These are phyloP conservation scores for Phytophthora multivora DNA, from an alignment of 352 stramenopile species.

Conservation along the genomic window DNA sequence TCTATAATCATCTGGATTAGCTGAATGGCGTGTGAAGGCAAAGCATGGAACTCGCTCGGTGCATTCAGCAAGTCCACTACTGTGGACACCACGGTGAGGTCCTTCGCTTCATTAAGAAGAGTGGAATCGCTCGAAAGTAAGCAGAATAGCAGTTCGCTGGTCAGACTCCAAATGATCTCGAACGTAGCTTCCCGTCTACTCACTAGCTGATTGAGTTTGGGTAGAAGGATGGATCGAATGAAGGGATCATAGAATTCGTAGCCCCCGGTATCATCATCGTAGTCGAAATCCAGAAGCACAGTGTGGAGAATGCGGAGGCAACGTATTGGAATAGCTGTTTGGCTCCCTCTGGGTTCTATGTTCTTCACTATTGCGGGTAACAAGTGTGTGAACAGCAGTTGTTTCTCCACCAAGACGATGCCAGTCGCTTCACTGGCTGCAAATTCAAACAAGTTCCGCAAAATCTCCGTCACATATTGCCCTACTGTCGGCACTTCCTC, in stretches of 20 bases:
- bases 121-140: conserved; percentile 43
- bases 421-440: conserved; percentile 37
- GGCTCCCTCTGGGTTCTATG: not conserved
- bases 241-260: conserved; percentile 41
- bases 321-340: conserved; percentile 38
- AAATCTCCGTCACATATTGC: conserved; percentile 44
- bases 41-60: conserved; percentile 30
- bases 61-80: conserved; percentile 41
- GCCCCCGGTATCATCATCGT: conserved; percentile 18
- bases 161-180: conserved; percentile 58
- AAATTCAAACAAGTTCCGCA: conserved; percentile 55
- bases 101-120: conserved; percentile 30
- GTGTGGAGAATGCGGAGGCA: conserved; percentile 60
- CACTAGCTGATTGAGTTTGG: conserved; percentile 39
- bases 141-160: conserved; percentile 53
- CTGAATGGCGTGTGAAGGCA: conserved; percentile 40
- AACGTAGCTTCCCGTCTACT: conserved; percentile 4
- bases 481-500: conserved; percentile 31
- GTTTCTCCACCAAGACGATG: conserved; percentile 50
- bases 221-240: conserved; percentile 51
- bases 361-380: conserved; percentile 51
- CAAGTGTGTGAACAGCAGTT: conserved; percentile 56
- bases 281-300: conserved; percentile 57
- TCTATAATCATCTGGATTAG: conserved; percentile 46
- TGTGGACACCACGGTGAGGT: conserved; percentile 24